These are phyloP conservation scores for Clathrospora elynae DNA, from an alignment of 2,329 filamentous ascomycete genomes.

Conservation along the genomic window DNA sequence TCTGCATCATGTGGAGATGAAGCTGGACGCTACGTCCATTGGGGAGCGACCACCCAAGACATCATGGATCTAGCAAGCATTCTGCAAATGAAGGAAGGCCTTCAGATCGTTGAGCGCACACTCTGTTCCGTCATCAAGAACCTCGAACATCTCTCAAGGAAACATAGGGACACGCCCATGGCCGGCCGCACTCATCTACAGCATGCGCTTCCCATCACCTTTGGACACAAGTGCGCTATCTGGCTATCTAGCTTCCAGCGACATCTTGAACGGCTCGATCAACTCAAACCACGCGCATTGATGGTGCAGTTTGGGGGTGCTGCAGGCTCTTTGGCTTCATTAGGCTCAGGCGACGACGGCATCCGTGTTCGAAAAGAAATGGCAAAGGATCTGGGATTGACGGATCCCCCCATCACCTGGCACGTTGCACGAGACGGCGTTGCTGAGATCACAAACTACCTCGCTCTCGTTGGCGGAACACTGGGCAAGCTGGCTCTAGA, in stretches of 20 bases:
- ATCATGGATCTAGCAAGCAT: slow-evolving; percentile 63
- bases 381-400: slow-evolving; percentile 55
- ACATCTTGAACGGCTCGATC: slow-evolving; percentile 55
- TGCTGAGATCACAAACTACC: slow-evolving; percentile 60
- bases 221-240: slow-evolving; percentile 63
- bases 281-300: slow-evolving; percentile 55
- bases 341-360: slow-evolving; percentile 56
- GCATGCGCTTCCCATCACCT: slow-evolving; percentile 62
- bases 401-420: slow-evolving; percentile 61
- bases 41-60: slow-evolving; percentile 65
- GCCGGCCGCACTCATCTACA: slow-evolving; percentile 63
- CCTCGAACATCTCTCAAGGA: slow-evolving; percentile 51
- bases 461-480: slow-evolving; percentile 59
- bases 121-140: slow-evolving; percentile 52
- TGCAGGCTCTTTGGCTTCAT: slow-evolving; percentile 60
- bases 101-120: slow-evolving; percentile 55
- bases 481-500: slow-evolving; percentile 63
- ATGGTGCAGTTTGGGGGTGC: slow-evolving; percentile 64
- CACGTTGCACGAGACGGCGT: slow-evolving; percentile 61
- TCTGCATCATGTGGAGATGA: slow-evolving; percentile 46
- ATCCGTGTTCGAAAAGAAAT: slow-evolving; percentile 57
- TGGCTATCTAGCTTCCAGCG: slow-evolving; percentile 59
- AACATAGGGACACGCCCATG: slow-evolving; percentile 61
- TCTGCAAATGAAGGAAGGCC: slow-evolving; percentile 59
- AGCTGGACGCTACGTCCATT: slow-evolving; percentile 58